Evolutionary conservation across 805 yeast species (phyloP).

Genomic region (Suhomyces xylopsoci): DNA sequence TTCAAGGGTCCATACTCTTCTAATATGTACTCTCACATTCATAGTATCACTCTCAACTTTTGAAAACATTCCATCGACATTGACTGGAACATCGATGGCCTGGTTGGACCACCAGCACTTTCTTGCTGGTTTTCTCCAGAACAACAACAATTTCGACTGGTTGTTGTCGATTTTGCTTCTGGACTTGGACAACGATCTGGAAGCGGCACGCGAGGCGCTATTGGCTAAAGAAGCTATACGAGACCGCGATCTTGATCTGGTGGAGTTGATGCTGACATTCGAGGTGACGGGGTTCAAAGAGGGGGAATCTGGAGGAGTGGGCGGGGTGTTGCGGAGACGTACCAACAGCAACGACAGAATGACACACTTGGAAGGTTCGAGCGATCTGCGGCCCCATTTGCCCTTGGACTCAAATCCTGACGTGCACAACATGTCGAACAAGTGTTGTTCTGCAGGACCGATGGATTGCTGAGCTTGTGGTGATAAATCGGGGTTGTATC

Average conservation of each 20-base stretch:
- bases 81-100: conserved; percentile 43
- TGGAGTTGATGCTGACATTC: conserved; percentile 28
- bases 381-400: conserved; percentile 84
- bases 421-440: conserved; percentile 89
- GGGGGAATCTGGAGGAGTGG: conserved; percentile 44
- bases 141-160: conserved; percentile 67
- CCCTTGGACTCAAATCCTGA: conserved; percentile 73
- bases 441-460: conserved; percentile 91
- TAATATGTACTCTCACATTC: conserved; percentile 68
- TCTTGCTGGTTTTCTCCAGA: conserved; percentile 98
- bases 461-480: conserved; percentile 44
- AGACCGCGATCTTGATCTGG: conserved; percentile 44
- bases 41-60: conserved; percentile 22
- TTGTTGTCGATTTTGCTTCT: conserved; percentile 37
- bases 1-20: conserved; percentile 97
- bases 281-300: conserved; percentile 38
- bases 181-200: conserved; percentile 57
- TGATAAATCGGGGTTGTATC: conserved; percentile 39
- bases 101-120: conserved; percentile 97
- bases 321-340: conserved; percentile 42
- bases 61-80: conserved; percentile 19
- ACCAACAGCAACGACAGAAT: conserved; percentile 78
- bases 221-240: conserved; percentile 60
- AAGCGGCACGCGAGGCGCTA: conserved; percentile 53
- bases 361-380: conserved; percentile 86